Evolutionary conservation across 108 stramenopile species (phyloP).

Genomic region (Licmophora abbreviata): DNA sequence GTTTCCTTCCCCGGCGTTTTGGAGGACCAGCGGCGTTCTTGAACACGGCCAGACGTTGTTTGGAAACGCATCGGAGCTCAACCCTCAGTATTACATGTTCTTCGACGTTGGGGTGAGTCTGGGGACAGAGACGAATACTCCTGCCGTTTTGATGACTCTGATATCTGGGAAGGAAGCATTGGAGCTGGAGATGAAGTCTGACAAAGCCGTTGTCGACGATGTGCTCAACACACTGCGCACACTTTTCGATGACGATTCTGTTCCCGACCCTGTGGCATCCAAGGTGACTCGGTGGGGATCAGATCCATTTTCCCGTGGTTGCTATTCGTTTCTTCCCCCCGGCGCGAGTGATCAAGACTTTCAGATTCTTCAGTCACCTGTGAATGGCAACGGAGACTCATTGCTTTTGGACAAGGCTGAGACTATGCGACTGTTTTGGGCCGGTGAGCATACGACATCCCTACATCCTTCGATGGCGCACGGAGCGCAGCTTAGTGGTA

Average conservation of each 20-base stretch:
- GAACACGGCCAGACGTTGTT: slow-evolving; percentile 19
- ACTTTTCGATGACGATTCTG: slow-evolving; percentile 20
- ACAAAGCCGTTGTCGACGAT: slow-evolving; percentile 24
- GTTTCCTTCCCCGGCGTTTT: slow-evolving; percentile 38
- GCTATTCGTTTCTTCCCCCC: slow-evolving; percentile 48
- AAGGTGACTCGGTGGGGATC: slow-evolving; percentile 41
- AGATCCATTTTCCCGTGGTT: slow-evolving; percentile 45
- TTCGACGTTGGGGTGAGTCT: slow-evolving; percentile 38
- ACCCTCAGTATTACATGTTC: slow-evolving; percentile 67
- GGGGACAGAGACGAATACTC: slow-evolving; percentile 14
- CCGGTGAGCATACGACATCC: slow-evolving; percentile 75
- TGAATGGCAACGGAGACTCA: slow-evolving; percentile 50
- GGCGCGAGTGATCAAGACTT: slow-evolving; percentile 57
- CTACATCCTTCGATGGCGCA: slow-evolving; percentile 72
- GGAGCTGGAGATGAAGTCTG: slow-evolving; percentile 25
- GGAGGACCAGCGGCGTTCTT: slow-evolving; percentile 23
- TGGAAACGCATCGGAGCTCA: slow-evolving; percentile 41
- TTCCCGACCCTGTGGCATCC: slow-evolving; percentile 30
- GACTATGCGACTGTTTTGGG: slow-evolving; percentile 64
- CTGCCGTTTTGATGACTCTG: slow-evolving; percentile 44
- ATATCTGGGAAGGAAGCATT: slow-evolving; percentile 52
- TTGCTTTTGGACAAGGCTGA: slow-evolving; percentile 27
- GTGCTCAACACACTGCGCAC: slow-evolving; percentile 27
- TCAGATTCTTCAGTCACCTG: slow-evolving; percentile 37
- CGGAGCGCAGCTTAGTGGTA: slow-evolving; percentile 71